Base-by-base conservation (phyloP, 176 grass and related monocot genomes). In the Canna indica region DNA sequence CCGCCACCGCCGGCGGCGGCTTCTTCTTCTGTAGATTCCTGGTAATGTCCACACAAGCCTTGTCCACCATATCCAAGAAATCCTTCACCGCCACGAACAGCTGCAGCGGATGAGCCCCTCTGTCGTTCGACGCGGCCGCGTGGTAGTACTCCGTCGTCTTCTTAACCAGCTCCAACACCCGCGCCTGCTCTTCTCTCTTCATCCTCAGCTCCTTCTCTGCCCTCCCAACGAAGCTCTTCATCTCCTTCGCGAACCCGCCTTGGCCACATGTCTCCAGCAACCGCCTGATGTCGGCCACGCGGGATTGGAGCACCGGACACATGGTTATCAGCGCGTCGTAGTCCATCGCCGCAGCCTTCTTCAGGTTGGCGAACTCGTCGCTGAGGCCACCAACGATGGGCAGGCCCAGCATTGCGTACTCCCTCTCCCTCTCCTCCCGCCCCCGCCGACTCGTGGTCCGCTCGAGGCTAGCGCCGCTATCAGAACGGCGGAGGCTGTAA, bases 11-110 rank as follows among this genome's bases (percentile, higher is more conserved):
- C 69, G 1, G 54, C 50, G 2, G 45, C 42, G 1, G 66, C 64
- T 87, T 88, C 26, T 99, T 86, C 75, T 76, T 73, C 47, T 96
- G 93, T 67, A 85, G 31, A 66, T 77, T 99, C 71, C 75, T 93
- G 32, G 85, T 83, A 50, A 93, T 90, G 74, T 99, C 94, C 29
- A 93, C 69, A 71, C 94, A 99, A 39, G 90, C 82, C 75, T 88
- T 79, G 69, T 99, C 94, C 48, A 99, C 94, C 94, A 99, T 99
- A 20, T 80, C 90, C 62, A 99, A 59, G 89, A 86, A 99, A 30
- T 99, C 90, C 84, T 83, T 93, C 33, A 99, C 94, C 50, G 93
- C 81, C 67, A 84, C 74, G 70, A 99, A 99, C 70, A 99, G 27
- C 69, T 99, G 94, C 26, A 99, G 81, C 6, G 88, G 86, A 18